A percentile compares a stretch with the other conserved stretches of the same genome.
These are phyloP conservation scores for Starmerella ratchasimensis DNA, from an alignment of 805 yeast genomes.

Conservation along the genomic window DNA sequence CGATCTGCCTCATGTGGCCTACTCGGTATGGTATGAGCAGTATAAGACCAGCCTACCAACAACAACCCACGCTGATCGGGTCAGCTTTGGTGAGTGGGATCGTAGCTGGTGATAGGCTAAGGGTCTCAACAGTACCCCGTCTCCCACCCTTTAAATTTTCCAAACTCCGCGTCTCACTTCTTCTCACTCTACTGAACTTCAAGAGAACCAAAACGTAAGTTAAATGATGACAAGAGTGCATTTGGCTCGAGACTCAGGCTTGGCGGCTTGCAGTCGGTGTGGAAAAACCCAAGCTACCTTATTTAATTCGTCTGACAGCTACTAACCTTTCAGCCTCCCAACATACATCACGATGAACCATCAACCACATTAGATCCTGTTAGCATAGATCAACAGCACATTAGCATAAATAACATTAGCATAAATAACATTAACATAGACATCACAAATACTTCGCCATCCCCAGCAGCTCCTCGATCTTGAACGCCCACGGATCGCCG, in stretches of 20 bases:
- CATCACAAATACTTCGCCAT: slow-evolving; percentile 1
- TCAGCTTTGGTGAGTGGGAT: too few species aligned
- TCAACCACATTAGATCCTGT: neutral
- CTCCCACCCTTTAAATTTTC: neutral
- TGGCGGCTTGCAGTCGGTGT: slow-evolving; percentile 63
- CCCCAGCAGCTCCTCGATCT: slow-evolving; percentile 14
- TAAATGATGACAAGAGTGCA: slow-evolving; percentile 93
- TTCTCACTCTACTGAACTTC: neutral
- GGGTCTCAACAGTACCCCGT: too few species aligned
- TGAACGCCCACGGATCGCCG: slow-evolving; percentile 15
- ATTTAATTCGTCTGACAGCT: slow-evolving; percentile 45
- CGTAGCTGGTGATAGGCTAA: too few species aligned
- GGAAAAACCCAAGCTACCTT: slow-evolving; percentile 99
- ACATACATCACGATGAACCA: neutral
- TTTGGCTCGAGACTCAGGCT: slow-evolving; percentile 82
- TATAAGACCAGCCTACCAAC: too few species aligned
- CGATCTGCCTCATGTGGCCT: too few species aligned
- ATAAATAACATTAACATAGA: neutral
- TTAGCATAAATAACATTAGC: neutral
- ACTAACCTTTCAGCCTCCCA: slow-evolving; percentile 14
- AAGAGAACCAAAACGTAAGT: slow-evolving; percentile 20
- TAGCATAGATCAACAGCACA: neutral
- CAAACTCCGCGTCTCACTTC: neutral
- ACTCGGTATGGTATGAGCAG: too few species aligned
- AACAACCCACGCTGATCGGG: too few species aligned